A percentile compares a stretch with the other conserved stretches of the same genome.
Conservation (phyloP, 208 protist species). For the Leishmania turanica region DNA sequence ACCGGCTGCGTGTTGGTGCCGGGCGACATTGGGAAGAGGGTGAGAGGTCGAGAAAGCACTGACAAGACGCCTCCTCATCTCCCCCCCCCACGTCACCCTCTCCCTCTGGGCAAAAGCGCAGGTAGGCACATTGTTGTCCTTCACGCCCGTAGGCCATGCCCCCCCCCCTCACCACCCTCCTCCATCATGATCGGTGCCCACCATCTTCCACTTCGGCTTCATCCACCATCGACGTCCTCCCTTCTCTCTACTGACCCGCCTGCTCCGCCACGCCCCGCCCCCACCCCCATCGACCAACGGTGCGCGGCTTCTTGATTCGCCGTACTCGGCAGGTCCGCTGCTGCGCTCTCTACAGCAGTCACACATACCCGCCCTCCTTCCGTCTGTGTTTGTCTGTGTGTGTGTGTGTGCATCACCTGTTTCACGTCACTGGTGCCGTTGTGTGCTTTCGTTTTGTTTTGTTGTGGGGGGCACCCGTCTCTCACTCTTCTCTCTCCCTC, state of each 20-base stretch:
- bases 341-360: slow-evolving; percentile 10
- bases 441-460: background rate
- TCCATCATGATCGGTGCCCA: slow-evolving; percentile 1
- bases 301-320: background rate
- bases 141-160: background rate
- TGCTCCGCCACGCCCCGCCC: background rate
- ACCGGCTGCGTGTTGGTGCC: background rate
- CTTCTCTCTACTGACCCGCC: background rate
- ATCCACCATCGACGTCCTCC: background rate
- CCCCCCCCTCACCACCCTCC: background rate
- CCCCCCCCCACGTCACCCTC: background rate
- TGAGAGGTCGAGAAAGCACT: background rate
- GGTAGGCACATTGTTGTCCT: background rate
- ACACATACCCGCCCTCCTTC: background rate
- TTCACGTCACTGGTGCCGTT: background rate
- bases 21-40: background rate
- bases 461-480: background rate
- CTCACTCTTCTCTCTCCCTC: background rate
- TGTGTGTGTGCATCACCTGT: background rate
- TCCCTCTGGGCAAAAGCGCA: background rate
- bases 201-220: slow-evolving; percentile 7
- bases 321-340: slow-evolving; percentile 8
- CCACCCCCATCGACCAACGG: background rate
- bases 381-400: background rate
- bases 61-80: background rate